Conservation (phyloP, 257 asterid genomes). For the Nicotiana benthamiana region DNA sequence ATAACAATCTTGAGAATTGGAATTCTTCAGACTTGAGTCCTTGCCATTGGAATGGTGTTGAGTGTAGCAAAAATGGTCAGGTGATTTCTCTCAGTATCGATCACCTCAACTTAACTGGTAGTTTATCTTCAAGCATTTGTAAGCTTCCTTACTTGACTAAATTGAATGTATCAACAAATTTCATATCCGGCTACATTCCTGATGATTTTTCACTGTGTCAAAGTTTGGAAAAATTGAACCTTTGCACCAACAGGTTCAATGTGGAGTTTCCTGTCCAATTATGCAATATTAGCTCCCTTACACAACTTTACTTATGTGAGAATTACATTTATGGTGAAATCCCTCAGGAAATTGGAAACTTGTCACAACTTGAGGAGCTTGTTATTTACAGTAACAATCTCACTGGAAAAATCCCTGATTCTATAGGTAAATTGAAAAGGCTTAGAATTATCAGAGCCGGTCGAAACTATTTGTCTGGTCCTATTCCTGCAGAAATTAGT, state of each 20-base stretch:
- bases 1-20: conserved; percentile 58
- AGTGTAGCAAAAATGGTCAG: conserved; percentile 29
- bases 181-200: conserved; percentile 68
- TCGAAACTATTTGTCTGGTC: conserved; percentile 50
- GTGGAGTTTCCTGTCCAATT: conserved; percentile 43
- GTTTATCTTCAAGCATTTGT: conserved; percentile 49
- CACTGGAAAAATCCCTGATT: conserved; percentile 55
- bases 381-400: conserved; percentile 72
- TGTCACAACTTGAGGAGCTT: conserved; percentile 64
- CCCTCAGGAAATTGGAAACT: conserved; percentile 43
- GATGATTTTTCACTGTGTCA: conserved; percentile 31
- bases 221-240: conserved; percentile 51
- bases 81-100: conserved; percentile 47
- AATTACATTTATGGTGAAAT: conserved; percentile 63
- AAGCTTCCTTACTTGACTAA: conserved; percentile 43
- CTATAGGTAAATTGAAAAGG: conserved; percentile 46
- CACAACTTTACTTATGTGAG: conserved; percentile 62
- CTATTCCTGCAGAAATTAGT: conserved; percentile 49
- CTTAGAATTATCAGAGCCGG: conserved; percentile 67
- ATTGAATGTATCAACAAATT: conserved; percentile 52
- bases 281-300: conserved; percentile 43
- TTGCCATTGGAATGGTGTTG: conserved; percentile 69
- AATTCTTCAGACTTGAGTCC: conserved; percentile 39
- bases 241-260: conserved; percentile 67
- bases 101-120: conserved; percentile 56